Base-by-base conservation (phyloP, 2,329 filamentous ascomycete genomes). In the Rutstroemia sp. region DNA sequence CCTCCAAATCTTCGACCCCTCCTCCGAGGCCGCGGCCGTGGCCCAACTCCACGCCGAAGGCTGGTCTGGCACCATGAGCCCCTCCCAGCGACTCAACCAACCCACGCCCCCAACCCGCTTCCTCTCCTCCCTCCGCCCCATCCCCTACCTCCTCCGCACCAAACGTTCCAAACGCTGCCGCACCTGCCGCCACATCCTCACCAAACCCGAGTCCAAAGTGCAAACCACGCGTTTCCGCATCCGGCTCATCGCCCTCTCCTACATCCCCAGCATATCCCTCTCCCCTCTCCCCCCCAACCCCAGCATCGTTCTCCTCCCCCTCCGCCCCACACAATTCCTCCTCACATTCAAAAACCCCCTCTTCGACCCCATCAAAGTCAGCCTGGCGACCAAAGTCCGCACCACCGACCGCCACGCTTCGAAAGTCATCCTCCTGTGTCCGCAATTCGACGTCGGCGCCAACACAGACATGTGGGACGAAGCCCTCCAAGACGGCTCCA, bases 391-490 rank as follows among this genome's bases (percentile, higher is more conserved):
- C 0, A 90, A 92, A 0, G 81, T 86, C 23, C 79, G 79, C 9
- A 95, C 89, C 0, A 89, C 90, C 0, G 90, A 90, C 4, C 79
- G 83, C 8, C 88, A 92, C 65, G 78, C 81, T 1, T 88, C 86
- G 56, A 87, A 83, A 65, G 89, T 99, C 58, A 99, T 94, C 0
- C 86, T 99, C 14, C 78, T 99, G 1, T 99, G 92, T 67, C 94
- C 94, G 0, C 85, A 95, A 65, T 97, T 99, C 70, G 89, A 94
- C 49, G 86, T 99, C 46, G 92, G 92, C 60, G 89, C 92, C 57
- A 96, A 96, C 70, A 94, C 89, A n/a, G 88, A 92, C 65, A 82
- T 95, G 72, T 88, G 88, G 87, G 92, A 97, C 65, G 94, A 97
- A 68, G 92, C 92, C 9, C 42, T 56, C 1, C 48, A 52, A 30